These are phyloP conservation scores for Neocallimastix lanati DNA, from an alignment of 192 early-diverging fungal species.

Conservation along the genomic window DNA sequence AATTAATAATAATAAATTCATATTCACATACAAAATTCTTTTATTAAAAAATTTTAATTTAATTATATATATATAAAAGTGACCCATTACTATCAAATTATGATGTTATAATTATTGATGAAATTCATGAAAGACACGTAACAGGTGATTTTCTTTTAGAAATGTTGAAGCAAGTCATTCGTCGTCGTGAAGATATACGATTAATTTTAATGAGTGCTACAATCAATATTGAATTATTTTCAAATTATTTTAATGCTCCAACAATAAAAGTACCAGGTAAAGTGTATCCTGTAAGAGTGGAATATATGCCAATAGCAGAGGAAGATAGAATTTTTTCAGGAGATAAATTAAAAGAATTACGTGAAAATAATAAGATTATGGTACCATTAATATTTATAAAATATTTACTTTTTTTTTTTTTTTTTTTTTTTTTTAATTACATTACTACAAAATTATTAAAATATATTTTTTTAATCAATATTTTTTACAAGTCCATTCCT, in stretches of 20 bases:
- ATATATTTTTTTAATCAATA: too few relatives aligned
- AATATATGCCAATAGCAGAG: conserved; percentile 30
- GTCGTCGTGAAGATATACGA: neutral
- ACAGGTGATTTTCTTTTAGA: neutral
- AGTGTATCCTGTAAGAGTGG: conserved; percentile 40
- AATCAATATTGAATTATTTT: conserved; percentile 7
- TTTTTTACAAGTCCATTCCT: conserved; percentile 38
- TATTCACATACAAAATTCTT: too few relatives aligned
- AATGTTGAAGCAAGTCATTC: neutral
- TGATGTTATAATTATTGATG: conserved; percentile 66
- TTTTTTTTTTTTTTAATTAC: too few relatives aligned
- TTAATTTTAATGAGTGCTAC: neutral
- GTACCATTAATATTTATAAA: neutral
- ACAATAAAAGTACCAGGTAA: conserved; percentile 40
- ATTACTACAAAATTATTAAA: too few relatives aligned
- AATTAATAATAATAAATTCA: too few relatives aligned
- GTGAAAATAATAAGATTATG: conserved; percentile 12
- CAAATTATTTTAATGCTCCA: conserved; percentile 21
- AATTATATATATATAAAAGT: too few relatives aligned
- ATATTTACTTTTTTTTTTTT: too few relatives aligned
- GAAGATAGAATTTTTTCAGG: conserved; percentile 40
- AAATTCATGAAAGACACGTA: conserved; percentile 58
- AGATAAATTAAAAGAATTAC: conserved; percentile 16
- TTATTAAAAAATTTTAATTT: too few relatives aligned
- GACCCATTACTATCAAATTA: conserved; percentile 39